Percentiles rank a stretch among this genome's conserved stretches.
These are phyloP conservation scores for Ogataea trehalophila DNA, from an alignment of 805 yeast species.

Conservation along the genomic window DNA sequence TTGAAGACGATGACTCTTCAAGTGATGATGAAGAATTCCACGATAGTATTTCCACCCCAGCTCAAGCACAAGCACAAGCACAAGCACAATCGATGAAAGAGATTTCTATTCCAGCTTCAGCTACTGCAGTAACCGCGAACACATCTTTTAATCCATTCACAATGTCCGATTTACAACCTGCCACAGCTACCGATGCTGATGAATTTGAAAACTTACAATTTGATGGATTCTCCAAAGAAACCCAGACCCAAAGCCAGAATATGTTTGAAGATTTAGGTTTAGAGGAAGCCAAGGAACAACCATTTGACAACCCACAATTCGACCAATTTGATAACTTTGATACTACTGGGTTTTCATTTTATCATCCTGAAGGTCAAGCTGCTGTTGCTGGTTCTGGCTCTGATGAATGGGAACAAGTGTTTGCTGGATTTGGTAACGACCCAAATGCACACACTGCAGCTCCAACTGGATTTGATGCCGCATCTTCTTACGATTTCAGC, in stretches of 20 bases:
- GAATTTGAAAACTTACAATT: conserved; percentile 13
- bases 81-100: neutral
- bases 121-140: conserved; percentile 8
- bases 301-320: conserved; percentile 29
- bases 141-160: conserved; percentile 23
- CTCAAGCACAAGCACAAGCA: conserved; percentile 1
- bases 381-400: conserved; percentile 23
- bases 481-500: conserved; percentile 2
- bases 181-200: conserved; percentile 13
- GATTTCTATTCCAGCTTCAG: conserved; percentile 2
- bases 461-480: conserved; percentile 2
- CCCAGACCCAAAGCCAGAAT: conserved; percentile 7
- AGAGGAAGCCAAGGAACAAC: conserved; percentile 29
- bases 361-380: conserved; percentile 7
- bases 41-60: conserved; percentile 24
- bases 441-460: conserved; percentile 15
- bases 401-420: conserved; percentile 93
- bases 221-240: neutral
- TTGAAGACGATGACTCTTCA: conserved; percentile 48
- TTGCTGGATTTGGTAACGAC: conserved; percentile 79
- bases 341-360: conserved; percentile 23
- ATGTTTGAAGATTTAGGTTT: conserved; percentile 33
- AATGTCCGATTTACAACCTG: conserved; percentile 15
- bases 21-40: conserved; percentile 36
- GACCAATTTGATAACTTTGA: conserved; percentile 32